These are phyloP conservation scores for Azolla pinnata DNA, from an alignment of 75 land plant species.

Conservation along the genomic window DNA sequence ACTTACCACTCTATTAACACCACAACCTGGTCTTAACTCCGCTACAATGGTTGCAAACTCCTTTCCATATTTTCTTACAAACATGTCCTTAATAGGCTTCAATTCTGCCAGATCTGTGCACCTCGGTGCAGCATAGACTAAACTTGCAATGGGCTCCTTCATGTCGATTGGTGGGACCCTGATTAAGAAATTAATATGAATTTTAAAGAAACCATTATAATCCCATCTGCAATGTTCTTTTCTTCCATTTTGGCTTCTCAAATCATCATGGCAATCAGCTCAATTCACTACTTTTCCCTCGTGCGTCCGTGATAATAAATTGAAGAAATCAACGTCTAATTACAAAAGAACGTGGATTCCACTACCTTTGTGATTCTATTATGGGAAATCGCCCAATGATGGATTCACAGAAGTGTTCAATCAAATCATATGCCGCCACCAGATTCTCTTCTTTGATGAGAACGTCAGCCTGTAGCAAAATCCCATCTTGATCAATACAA, in stretches of 20 bases:
- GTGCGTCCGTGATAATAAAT: too few relatives aligned
- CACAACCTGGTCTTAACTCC: slow-evolving; percentile 85
- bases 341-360: too few relatives aligned
- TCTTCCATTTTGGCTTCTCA: too few relatives aligned
- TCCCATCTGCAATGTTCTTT: too few relatives aligned
- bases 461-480: not conserved
- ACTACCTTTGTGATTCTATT: not conserved
- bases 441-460: slow-evolving; percentile 8
- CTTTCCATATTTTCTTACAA: slow-evolving; percentile 80
- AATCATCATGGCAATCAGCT: too few relatives aligned
- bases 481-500: not conserved
- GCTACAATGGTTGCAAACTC: slow-evolving; percentile 86
- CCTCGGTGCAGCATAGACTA: slow-evolving; percentile 90
- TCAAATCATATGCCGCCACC: slow-evolving; percentile 4
- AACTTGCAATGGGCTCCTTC: slow-evolving; percentile 81
- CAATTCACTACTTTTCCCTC: too few relatives aligned
- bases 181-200: too few relatives aligned
- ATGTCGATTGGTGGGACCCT: slow-evolving; percentile 84
- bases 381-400: not conserved
- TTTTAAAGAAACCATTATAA: too few relatives aligned
- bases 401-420: not conserved
- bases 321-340: too few relatives aligned
- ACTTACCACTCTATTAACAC: slow-evolving; percentile 83
- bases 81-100: slow-evolving; percentile 53
- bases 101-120: slow-evolving; percentile 83